Conservation (phyloP, 768 basidiomycete genomes). For the Crepidotus variabilis region DNA sequence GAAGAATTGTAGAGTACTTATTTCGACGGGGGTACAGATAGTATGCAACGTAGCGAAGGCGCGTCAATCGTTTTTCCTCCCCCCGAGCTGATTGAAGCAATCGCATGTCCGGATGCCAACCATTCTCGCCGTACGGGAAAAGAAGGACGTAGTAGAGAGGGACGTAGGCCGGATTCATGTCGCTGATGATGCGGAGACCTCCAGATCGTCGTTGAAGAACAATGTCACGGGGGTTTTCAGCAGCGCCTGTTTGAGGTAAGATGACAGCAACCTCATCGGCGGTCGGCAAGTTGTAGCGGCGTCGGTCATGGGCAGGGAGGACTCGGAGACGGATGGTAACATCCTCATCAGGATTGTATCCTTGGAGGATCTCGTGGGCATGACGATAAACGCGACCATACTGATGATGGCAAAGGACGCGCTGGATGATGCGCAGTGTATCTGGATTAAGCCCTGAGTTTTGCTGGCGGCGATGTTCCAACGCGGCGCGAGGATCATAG, state of each 20-base stretch:
- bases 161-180: constrained; percentile 13
- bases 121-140: constrained; percentile 14
- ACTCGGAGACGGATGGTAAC: constrained; percentile 1
- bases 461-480: constrained; percentile 18
- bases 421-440: not conserved
- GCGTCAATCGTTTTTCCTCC: too few species aligned
- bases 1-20: constrained; percentile 26
- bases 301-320: constrained; percentile 19
- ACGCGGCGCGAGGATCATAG: constrained; percentile 32
- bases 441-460: constrained; percentile 19
- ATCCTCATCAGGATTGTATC: not conserved
- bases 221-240: constrained; percentile 18
- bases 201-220: not conserved
- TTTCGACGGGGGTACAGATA: constrained; percentile 21
- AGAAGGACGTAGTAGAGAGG: constrained; percentile 17
- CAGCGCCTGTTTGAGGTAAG: not conserved
- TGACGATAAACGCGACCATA: constrained; percentile 2
- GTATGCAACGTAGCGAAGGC: constrained; percentile 27
- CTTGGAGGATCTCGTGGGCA: constrained; percentile 1
- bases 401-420: not conserved
- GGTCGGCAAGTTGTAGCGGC: constrained; percentile 28
- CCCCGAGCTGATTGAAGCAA: constrained; percentile 7
- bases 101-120: constrained; percentile 10
- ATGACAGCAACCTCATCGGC: constrained; percentile 13
- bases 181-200: constrained; percentile 10